Conservation (phyloP, 2,329 filamentous ascomycete genomes). For the Grosmannia huntii region DNA sequence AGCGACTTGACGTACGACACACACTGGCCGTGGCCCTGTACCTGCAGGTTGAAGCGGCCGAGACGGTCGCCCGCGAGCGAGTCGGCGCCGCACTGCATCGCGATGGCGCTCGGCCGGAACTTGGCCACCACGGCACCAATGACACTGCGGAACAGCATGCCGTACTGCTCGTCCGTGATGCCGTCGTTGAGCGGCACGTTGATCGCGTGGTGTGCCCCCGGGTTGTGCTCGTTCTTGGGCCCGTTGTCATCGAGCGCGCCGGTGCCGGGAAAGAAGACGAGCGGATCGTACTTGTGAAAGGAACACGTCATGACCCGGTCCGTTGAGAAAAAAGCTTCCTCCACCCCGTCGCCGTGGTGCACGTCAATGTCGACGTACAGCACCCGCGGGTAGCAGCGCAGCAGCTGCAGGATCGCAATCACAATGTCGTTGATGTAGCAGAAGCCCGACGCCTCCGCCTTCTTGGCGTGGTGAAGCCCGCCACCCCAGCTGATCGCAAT, state of each 20-base stretch:
- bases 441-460: slow-evolving; percentile 85
- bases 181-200: slow-evolving; percentile 87
- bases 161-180: slow-evolving; percentile 83
- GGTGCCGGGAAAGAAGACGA: slow-evolving; percentile 78
- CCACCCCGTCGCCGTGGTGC: slow-evolving; percentile 75
- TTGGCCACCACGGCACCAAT: slow-evolving; percentile 66
- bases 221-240: slow-evolving; percentile 68
- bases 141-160: slow-evolving; percentile 69
- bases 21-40: slow-evolving; percentile 85
- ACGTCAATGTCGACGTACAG: slow-evolving; percentile 90
- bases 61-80: slow-evolving; percentile 86
- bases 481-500: slow-evolving; percentile 98
- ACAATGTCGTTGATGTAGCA: slow-evolving; percentile 99
- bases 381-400: slow-evolving; percentile 71
- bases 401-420: slow-evolving; percentile 76
- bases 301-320: slow-evolving; percentile 82
- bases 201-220: slow-evolving; percentile 77
- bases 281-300: slow-evolving; percentile 89
- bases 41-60: slow-evolving; percentile 92
- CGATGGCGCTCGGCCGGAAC: slow-evolving; percentile 83
- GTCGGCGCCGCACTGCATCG: slow-evolving; percentile 91
- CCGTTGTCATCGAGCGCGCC: slow-evolving; percentile 80
- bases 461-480: slow-evolving; percentile 92
- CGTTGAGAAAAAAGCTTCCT: slow-evolving; percentile 74
- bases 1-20: slow-evolving; percentile 79